Evolutionary conservation across 116 monocot genomes (phyloP), one percentile per base, ranked within the genome.

Genomic region (Posidonia oceanica): DNA sequence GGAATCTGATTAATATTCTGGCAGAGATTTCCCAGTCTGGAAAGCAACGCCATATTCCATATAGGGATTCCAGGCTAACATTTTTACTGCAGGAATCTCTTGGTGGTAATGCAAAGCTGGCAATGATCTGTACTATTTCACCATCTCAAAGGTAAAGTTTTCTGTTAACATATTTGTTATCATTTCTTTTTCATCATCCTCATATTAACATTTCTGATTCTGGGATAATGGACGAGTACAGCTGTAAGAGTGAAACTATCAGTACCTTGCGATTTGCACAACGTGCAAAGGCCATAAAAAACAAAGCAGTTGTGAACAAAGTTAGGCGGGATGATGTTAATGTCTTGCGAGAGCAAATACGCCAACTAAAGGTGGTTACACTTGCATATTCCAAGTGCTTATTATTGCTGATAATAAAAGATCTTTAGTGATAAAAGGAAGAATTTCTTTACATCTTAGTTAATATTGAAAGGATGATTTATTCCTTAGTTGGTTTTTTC

Each of bases 71-170:
- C 52, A 97, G 72, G 79, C 78, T 97, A 62, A 92, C 97, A 63
- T 97, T 97, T 75, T 73, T 97, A 61, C 69, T 97, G 62, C 97
- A 97, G 70, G 97, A 97, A 80, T 97, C 97, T 80, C 89, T 97
- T 51, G 97, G 97, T 75, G 97, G 97, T 58, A 97, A 97, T 77
- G 97, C 92, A 21, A 97, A 92, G 75, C 71, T 97, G 23, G 89
- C 87, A 53, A 92, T 97, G 97, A 89, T 97, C 52, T 97, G 97
- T 83, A 85, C 87, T 63, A 73, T 97, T 74, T 97, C 97, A 71
- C 89, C 92, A 66, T 91, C 89, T 44, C 79, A 76, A 59, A 85
- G 89, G 97, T 97, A 71, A 57, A 39, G 16, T 38, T 64, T 38
- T 64, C 29, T 64, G 12, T 29, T 29, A 1, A 0, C 1, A 1